Conservation (phyloP, 352 stramenopile genomes). For the Saprolegnia diclina region DNA sequence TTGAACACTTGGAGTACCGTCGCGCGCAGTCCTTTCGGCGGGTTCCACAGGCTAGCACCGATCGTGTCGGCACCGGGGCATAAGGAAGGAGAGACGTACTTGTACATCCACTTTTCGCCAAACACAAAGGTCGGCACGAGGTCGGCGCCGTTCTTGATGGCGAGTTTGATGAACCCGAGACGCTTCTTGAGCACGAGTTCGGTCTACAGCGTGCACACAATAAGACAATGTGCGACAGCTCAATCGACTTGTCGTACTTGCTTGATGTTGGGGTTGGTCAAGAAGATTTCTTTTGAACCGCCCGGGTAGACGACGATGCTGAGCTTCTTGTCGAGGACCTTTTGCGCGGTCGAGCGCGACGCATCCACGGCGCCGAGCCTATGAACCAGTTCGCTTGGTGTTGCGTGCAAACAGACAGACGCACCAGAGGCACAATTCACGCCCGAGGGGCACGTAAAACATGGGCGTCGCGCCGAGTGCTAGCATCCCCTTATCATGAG, state of each 20-base stretch:
- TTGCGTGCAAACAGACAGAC: background rate
- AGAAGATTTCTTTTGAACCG: conserved; percentile 68
- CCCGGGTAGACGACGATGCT: conserved; percentile 66
- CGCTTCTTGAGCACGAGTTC: conserved; percentile 69
- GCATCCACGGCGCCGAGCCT: conserved; percentile 61
- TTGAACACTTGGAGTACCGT: conserved; percentile 67
- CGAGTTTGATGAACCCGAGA: conserved; percentile 74
- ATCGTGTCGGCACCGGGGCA: no score
- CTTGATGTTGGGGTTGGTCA: conserved; percentile 64
- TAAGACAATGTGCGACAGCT: no score
- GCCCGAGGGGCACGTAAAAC: conserved; percentile 49
- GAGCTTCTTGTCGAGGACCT: conserved; percentile 56
- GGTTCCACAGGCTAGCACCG: conserved; percentile 54
- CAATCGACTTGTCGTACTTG: no score
- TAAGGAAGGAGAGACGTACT: conserved; percentile 35
- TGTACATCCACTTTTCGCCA: conserved; percentile 75
- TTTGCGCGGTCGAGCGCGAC: conserved; percentile 58
- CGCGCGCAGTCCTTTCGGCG: conserved; percentile 46
- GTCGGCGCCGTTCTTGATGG: conserved; percentile 66
- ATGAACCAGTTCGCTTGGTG: background rate
- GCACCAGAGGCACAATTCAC: conserved; percentile 63
- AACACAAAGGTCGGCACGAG: conserved; percentile 77
- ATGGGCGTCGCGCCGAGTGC: conserved; percentile 35
- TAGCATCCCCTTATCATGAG: conserved; percentile 7
- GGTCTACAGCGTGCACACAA: conserved; percentile 42